Evolutionary conservation across 2,329 filamentous ascomycete species (phyloP).

Genomic region (Fusarium odoratissimum): DNA sequence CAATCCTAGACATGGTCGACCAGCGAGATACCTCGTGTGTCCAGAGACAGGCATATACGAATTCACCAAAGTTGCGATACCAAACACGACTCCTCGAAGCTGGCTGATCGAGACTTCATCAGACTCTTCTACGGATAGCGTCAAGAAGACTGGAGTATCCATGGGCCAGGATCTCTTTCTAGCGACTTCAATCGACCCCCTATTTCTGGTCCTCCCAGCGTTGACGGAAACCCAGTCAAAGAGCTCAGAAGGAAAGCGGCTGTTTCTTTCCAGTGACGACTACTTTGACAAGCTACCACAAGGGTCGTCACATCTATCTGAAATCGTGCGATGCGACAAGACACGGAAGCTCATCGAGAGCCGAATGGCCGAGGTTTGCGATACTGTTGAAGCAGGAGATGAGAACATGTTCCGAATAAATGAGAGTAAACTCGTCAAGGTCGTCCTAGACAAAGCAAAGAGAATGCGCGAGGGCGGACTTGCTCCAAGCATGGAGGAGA

Average conservation of each 20-base stretch:
- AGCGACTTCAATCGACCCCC: constrained; percentile 83
- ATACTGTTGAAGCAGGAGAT: constrained; percentile 83
- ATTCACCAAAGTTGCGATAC: constrained; percentile 68
- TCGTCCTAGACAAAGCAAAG: constrained; percentile 77
- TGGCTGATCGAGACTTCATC: constrained; percentile 66
- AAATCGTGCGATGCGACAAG: constrained; percentile 63
- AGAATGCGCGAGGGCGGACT: constrained; percentile 73
- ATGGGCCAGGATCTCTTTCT: constrained; percentile 81
- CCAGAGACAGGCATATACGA: constrained; percentile 73
- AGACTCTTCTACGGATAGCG: constrained; percentile 21
- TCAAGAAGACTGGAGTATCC: constrained; percentile 56
- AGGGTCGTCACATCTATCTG: constrained; percentile 67
- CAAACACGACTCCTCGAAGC: constrained; percentile 66
- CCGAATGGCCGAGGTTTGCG: constrained; percentile 78
- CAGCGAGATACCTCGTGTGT: constrained; percentile 71
- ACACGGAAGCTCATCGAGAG: constrained; percentile 67
- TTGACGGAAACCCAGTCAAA: constrained; percentile 63
- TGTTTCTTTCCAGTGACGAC: constrained; percentile 78
- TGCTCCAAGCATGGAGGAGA: constrained; percentile 85
- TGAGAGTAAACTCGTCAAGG: constrained; percentile 73
- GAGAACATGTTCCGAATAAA: constrained; percentile 88
- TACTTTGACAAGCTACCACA: constrained; percentile 73
- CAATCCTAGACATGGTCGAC: constrained; percentile 66
- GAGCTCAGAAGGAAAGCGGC: constrained; percentile 63
- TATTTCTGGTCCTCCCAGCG: constrained; percentile 85